A percentile compares a stretch with the other conserved stretches of the same genome.
phyloP scores from a whole-genome alignment of 1,284 basidiomycete species.

The Irpex sp. region DNA sequence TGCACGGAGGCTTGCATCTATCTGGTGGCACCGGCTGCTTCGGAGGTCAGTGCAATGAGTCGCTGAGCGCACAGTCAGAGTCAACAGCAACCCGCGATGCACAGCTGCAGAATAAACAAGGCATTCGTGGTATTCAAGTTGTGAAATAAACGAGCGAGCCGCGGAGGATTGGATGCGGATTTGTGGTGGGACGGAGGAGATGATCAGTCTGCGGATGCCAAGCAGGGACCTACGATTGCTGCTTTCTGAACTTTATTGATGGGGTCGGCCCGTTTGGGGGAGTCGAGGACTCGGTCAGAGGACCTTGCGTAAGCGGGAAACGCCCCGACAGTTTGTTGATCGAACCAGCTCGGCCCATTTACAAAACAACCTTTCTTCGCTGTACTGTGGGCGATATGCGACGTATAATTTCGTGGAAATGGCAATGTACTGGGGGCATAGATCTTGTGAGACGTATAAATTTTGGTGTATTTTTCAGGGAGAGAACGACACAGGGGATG shows the following conservation, averaged over 20 bases:
- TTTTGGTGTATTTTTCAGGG: background rate
- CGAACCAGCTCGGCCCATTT: background rate
- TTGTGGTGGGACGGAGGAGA: too few species aligned
- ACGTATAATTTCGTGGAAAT: background rate
- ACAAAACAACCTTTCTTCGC: background rate
- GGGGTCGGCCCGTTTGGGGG: conserved; percentile 1
- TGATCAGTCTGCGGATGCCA: background rate
- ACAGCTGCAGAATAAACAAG: background rate
- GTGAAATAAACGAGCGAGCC: background rate
- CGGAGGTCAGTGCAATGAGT: background rate
- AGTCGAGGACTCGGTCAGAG: background rate
- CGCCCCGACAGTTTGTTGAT: conserved; percentile 3
- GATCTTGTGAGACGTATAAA: background rate
- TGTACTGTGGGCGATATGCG: background rate
- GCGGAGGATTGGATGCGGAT: background rate
- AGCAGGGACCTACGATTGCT: background rate
- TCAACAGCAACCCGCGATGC: background rate
- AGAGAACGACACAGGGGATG: background rate
- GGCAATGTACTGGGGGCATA: too few species aligned
- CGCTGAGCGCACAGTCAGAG: background rate
- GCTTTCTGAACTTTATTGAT: background rate
- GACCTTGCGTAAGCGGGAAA: conserved; percentile 11
- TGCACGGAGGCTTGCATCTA: too few species aligned
- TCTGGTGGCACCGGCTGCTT: background rate
- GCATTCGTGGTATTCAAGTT: background rate